A percentile compares a stretch with the other conserved stretches of the same genome.
Evolutionary conservation across 140 eudicot genomes (phyloP).

Genomic region (Ambrosia hybrid): DNA sequence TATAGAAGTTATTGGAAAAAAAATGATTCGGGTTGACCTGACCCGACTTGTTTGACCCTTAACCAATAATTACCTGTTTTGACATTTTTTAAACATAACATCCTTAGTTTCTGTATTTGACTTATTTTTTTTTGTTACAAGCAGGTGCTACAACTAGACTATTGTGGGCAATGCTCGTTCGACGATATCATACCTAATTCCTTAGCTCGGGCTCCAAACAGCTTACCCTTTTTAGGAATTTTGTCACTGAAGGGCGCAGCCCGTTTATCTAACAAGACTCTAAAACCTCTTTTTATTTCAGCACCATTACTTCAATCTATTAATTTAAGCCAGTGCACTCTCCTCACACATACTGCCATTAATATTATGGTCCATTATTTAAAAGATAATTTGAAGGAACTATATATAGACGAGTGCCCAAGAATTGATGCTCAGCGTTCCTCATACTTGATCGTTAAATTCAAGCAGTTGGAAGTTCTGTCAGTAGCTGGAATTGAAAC

Average conservation of each 20-base stretch:
- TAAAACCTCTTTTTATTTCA: conserved; percentile 40
- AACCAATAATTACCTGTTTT: not conserved
- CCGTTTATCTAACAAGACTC: conserved; percentile 45
- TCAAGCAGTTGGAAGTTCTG: conserved; percentile 51
- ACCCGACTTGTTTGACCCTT: not conserved
- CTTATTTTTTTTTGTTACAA: conserved; percentile 10
- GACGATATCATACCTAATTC: conserved; percentile 36
- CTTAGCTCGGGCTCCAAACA: conserved; percentile 18
- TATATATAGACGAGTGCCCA: conserved; percentile 44
- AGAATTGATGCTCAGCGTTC: conserved; percentile 30
- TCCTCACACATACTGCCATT: conserved; percentile 41
- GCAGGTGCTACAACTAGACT: conserved; percentile 81
- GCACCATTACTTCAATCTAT: conserved; percentile 52
- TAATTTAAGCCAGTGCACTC: conserved; percentile 54
- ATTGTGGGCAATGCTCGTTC: conserved; percentile 53
- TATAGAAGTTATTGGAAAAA: not conserved
- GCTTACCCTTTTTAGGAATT: conserved; percentile 41
- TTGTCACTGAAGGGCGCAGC: conserved; percentile 67
- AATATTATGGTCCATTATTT: conserved; percentile 28
- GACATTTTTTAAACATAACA: not conserved
- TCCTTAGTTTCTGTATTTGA: not conserved
- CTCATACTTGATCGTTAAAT: conserved; percentile 34
- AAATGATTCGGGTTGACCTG: not conserved
- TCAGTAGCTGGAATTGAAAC: conserved; percentile 54
- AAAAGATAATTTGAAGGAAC: conserved; percentile 45